Evolutionary conservation across 805 yeast genomes (phyloP), one percentile per base, ranked within the genome.

Genomic region (Candida schatavii): DNA sequence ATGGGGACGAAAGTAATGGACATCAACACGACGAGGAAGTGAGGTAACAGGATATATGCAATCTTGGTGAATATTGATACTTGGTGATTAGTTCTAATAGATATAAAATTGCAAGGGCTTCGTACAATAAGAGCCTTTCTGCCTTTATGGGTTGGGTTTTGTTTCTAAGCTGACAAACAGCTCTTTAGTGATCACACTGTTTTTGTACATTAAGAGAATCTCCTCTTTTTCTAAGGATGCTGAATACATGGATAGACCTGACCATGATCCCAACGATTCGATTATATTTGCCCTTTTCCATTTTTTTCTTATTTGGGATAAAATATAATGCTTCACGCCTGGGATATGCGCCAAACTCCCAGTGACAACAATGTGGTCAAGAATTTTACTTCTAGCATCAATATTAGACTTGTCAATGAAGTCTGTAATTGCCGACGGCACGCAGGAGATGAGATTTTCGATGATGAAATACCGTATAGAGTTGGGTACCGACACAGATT

Each of bases 261-360:
- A 45, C 69, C 69, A 65, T 2, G 61, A 43, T 1, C 69, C 68
- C 11, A 63, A 46, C 3, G 57, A 32, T n/a, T 39, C 28, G n/a
- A 23, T 5, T 6, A 17, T 7, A 17, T 31, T 31, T 11, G 35
- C 19, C 5, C 13, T 6, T 31, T 31, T 31, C 35, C 35, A 31
- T 13, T 11, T 22, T 13, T 31, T 13, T 15, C 35, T 31, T 14
- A 31, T 31, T 31, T 31, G 35, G 19, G 13, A 9, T 4, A 31
- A 13, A 5, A 31, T 13, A 17, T 31, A 31, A 17, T 38, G 3
- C 42, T 48, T 54, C 36, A 64, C 48, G 1, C 64, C 61, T 1
- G 57, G 59, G 2, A 62, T 54, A 17, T 47, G 40, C 9, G 55
- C 27, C 5, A 59, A 15, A 5, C 51, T 61, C 1, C 69, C 68